phyloP scores from a whole-genome alignment of 139 green algal genomes.

The Pseudopediastrum boryanum region DNA sequence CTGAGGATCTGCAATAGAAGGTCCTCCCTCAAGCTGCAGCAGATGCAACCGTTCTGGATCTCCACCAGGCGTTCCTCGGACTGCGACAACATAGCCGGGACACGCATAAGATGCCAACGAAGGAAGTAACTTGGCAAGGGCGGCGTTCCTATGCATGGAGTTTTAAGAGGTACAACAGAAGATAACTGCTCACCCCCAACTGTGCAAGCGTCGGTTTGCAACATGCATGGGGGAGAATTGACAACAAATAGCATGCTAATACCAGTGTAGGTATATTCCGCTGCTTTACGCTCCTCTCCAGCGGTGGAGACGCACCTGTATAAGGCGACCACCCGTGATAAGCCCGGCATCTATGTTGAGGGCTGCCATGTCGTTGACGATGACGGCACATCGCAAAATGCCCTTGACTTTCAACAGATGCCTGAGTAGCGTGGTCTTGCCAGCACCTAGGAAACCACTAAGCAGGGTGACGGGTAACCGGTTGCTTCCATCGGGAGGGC shows the following conservation, averaged over 20 bases:
- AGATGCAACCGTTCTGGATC: slow-evolving; percentile 88
- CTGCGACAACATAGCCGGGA: not conserved
- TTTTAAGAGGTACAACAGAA: too few relatives aligned
- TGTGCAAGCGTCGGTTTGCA: too few relatives aligned
- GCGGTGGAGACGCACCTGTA: slow-evolving; percentile 10
- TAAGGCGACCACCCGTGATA: slow-evolving; percentile 41
- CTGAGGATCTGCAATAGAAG: slow-evolving; percentile 67
- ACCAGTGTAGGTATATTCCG: too few relatives aligned
- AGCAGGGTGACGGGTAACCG: slow-evolving; percentile 75
- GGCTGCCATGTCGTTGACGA: slow-evolving; percentile 91
- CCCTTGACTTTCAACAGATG: slow-evolving; percentile 67
- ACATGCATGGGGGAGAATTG: too few relatives aligned
- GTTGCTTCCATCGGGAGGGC: too few relatives aligned
- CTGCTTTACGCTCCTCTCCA: too few relatives aligned
- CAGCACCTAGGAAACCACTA: slow-evolving; percentile 73
- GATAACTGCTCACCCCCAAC: too few relatives aligned
- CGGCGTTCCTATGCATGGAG: too few relatives aligned
- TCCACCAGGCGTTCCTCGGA: slow-evolving; percentile 20
- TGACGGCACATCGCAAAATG: slow-evolving; percentile 58
- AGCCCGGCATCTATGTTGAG: slow-evolving; percentile 86
- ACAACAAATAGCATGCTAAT: too few relatives aligned
- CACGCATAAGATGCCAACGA: too few relatives aligned
- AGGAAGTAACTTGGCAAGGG: too few relatives aligned
- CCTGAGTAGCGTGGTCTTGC: slow-evolving; percentile 85
- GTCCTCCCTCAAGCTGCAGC: slow-evolving; percentile 83